Conservation (phyloP, 208 protist genomes). For the Angomonas desouzai region DNA sequence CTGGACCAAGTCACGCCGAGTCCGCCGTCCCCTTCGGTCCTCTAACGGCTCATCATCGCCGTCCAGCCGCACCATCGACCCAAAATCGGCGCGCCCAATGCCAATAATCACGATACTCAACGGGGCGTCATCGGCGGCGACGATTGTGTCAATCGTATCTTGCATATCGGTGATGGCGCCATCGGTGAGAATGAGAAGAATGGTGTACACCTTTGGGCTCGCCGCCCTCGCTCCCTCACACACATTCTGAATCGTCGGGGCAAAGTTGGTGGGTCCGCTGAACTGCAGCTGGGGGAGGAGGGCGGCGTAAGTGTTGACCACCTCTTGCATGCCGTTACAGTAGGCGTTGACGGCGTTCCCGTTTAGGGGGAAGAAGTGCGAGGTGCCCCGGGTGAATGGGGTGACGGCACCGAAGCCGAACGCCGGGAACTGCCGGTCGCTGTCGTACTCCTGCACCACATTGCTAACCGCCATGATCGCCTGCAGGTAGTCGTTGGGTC, state of each 20-base stretch:
- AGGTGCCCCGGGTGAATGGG: conserved; percentile 32
- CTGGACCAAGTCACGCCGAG: conserved; percentile 58
- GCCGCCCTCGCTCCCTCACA: conserved; percentile 22
- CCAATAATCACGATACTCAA: conserved; percentile 92
- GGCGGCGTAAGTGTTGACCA: conserved; percentile 43
- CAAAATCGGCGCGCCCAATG: conserved; percentile 85
- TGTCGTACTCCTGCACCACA: conserved; percentile 53
- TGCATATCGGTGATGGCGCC: conserved; percentile 84
- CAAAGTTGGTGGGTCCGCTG: conserved; percentile 71
- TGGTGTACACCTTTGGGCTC: conserved; percentile 52
- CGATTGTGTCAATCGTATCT: conserved; percentile 69
- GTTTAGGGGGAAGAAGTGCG: conserved; percentile 51
- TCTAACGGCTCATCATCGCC: conserved; percentile 60
- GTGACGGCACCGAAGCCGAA: conserved; percentile 42
- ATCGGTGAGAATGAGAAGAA: conserved; percentile 90
- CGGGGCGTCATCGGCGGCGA: conserved; percentile 63
- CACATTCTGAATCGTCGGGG: conserved; percentile 26
- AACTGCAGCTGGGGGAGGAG: conserved; percentile 30
- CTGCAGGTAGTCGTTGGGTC: conserved; percentile 40
- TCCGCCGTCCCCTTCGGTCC: conserved; percentile 3
- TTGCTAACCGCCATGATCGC: conserved; percentile 36
- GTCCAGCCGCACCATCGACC: conserved; percentile 90
- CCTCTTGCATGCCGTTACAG: conserved; percentile 45
- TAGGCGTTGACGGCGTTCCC: conserved; percentile 35
- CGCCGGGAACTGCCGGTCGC: conserved; percentile 35